Base-by-base conservation (phyloP, 768 basidiomycete genomes). In the Serendipita sp. region DNA sequence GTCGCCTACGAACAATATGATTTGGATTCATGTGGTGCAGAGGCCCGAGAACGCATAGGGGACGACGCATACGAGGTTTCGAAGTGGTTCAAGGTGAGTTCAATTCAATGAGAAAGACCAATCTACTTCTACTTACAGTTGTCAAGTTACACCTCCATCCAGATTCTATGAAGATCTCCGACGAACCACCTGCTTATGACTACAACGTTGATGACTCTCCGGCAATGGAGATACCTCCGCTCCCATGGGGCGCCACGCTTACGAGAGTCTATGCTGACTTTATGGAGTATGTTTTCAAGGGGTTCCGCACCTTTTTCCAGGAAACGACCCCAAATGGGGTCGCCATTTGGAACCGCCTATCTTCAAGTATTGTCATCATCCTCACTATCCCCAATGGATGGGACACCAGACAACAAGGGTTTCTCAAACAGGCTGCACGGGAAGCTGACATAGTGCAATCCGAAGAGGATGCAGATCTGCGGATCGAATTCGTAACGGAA, bases 301-400 rank as follows among this genome's bases (percentile, higher is more conserved):
- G 43, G 15, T 31, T 52, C 10, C 11, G 29, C 13, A 23, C 23
- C 15, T 55, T 64, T 40, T 64, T 64, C 64, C 5, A 43, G 31
- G 11, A 2, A 16, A 27, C 4, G 8, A 58, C 64, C 13, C 64
- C 36, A 15, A 46, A 64, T 43, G 64, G 64, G 11, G 53, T 46
- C 52, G 55, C 70, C 2, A 60, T 60, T 8, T 60, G 55, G 55
- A n/a, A 31, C 8, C 55, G 55, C 11, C 18, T 60, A 29, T 11
- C 10, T 10, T 4, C n/a, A 8, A 29, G 10, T 36, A 60, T 60
- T 8, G 75, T 81, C 31, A 80, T 78, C 63, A 74, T 81, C 34
- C 3, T 64, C 15, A 23, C 50, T 5, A 60, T 58, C 5, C 64
- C 64, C 16, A 64, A 64, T 27, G 64, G 53, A 3, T 64, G 64